Evolutionary conservation across 148 eudicot species (phyloP), one percentile per base, ranked within the genome.

Genomic region (Limonium bicolor): DNA sequence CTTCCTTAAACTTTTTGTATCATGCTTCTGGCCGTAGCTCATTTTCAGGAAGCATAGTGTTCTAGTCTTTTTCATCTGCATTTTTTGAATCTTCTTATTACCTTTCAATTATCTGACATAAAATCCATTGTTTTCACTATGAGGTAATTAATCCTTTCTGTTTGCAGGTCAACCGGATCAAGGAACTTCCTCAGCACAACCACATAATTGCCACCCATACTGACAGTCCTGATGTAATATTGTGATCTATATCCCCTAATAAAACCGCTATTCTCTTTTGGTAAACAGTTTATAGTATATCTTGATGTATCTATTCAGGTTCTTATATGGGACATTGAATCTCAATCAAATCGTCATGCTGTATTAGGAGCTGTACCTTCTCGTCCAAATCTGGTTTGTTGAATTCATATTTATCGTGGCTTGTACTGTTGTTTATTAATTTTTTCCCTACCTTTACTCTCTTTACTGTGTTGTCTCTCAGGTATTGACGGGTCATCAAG

Each of bases 191-290:
- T 2, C 95, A 84, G 69, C 76, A 84, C 52, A 90, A 75, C 34
- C 82, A 73, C 46, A 90, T 90, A 45, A 76, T 90, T 27, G 97
- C 93, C 23, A 90, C 97, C 24, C 97, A 88, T 49, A 80, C 93
- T 9, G 95, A 90, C 64, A 62, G 85, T 66, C 97, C 97, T 46
- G 87, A 90, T 61, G 97, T 84, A 78, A 72, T n/a, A n/a, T n/a
- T n/a, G n/a, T n/a, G n/a, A n/a, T n/a, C n/a, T n/a, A n/a, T n/a
- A n/a, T n/a, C n/a, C n/a, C n/a, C n/a, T n/a, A n/a, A n/a, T n/a
- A n/a, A n/a, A n/a, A n/a, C n/a, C n/a, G n/a, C n/a, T 29, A 5
- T 29, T 22, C 9, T 41, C 28, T 41, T 41, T 29, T 43, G 16
- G 46, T 21, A 4, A 24, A 2, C 27, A 11, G 7, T 43, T 14